Conservation (phyloP, 192 early-diverging fungal genomes). For the Lunasporangiospora selenospora region DNA sequence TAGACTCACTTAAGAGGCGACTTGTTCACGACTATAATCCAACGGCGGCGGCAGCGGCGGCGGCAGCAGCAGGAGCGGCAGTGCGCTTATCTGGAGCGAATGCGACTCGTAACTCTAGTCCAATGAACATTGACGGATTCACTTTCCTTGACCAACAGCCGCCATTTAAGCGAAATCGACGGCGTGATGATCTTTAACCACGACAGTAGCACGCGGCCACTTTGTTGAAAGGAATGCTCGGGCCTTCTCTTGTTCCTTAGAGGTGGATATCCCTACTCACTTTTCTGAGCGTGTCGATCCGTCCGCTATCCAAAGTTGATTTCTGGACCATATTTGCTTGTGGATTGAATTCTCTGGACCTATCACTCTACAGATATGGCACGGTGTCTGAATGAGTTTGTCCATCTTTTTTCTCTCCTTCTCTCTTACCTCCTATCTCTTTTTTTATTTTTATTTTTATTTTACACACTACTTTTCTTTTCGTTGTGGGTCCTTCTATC, state of each 20-base stretch:
- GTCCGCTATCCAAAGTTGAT: too few relatives aligned
- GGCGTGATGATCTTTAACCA: too few relatives aligned
- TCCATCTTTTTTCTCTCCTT: neutral
- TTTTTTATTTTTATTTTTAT: neutral
- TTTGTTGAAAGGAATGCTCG: too few relatives aligned
- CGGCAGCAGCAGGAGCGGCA: neutral
- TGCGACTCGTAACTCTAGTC: conserved; percentile 17
- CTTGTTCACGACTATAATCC: conserved; percentile 40
- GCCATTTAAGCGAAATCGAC: conserved; percentile 34
- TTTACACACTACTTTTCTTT: neutral
- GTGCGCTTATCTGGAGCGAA: too few relatives aligned
- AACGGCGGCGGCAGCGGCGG: conserved; percentile 25
- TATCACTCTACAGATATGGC: too few relatives aligned
- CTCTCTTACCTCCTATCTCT: neutral
- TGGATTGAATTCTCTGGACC: too few relatives aligned
- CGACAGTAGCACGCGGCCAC: too few relatives aligned
- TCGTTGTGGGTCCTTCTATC: neutral
- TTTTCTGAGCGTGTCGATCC: too few relatives aligned
- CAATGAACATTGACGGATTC: conserved; percentile 36
- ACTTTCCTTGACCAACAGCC: conserved; percentile 34
- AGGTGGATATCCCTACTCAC: too few relatives aligned
- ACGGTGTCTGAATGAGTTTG: neutral
- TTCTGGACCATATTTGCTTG: too few relatives aligned
- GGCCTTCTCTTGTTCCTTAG: too few relatives aligned
- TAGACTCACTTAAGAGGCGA: conserved; percentile 36